Evolutionary conservation across 2,329 filamentous ascomycete genomes (phyloP).

Genomic region (Tolypocladium amazonense): DNA sequence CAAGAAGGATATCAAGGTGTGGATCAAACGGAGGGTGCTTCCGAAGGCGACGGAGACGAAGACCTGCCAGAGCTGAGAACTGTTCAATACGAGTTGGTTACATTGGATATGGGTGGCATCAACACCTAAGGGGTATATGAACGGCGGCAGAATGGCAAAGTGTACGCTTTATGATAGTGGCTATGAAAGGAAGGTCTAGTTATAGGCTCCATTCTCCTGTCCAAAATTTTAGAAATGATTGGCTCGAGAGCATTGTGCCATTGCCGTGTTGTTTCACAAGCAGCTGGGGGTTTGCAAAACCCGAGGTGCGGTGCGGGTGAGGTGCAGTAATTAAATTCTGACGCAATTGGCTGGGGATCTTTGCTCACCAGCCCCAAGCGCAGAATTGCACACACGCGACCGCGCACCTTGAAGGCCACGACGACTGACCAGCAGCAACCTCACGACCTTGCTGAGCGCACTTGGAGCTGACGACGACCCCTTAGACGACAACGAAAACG

Average conservation of each 20-base stretch:
- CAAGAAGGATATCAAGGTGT: slow-evolving; percentile 16
- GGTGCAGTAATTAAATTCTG: slow-evolving; percentile 1
- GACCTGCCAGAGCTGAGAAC: not conserved
- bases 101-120: not conserved
- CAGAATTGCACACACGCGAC: not conserved
- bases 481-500: not conserved
- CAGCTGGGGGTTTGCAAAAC: not conserved
- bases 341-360: slow-evolving; percentile 4
- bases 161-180: not conserved
- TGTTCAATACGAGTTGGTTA: not conserved
- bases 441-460: not conserved
- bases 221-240: not conserved
- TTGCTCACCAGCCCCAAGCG: not conserved
- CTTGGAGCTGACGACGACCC: not conserved
- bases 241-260: not conserved
- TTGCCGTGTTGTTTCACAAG: not conserved
- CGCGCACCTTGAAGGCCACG: not conserved
- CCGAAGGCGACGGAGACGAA: not conserved
- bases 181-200: not conserved
- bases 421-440: not conserved
- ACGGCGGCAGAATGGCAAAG: not conserved
- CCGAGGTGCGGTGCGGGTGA: not conserved
- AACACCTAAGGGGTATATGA: not conserved
- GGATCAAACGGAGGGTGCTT: slow-evolving; percentile 18
- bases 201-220: no score